phyloP scores from a whole-genome alignment of 2,329 filamentous ascomycete genomes.

The Lomentospora prolificans region DNA sequence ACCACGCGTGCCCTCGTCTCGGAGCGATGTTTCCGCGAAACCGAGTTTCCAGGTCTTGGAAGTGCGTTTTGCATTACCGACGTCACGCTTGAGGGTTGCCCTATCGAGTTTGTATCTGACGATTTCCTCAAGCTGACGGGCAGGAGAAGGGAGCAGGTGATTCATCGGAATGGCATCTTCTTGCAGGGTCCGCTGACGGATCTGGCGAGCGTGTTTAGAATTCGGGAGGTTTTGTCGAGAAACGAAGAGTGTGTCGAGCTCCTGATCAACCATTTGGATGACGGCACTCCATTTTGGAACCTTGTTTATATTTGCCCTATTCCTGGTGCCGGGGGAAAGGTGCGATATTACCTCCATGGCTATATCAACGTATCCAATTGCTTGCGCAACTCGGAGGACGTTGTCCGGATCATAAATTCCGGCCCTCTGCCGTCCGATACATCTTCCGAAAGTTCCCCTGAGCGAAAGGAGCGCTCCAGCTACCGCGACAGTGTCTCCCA shows the following conservation, averaged over 20 bases:
- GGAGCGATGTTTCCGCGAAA: constrained; percentile 19
- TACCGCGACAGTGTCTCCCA: neutral
- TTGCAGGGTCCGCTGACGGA: constrained; percentile 39
- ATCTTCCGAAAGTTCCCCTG: neutral
- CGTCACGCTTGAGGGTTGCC: constrained; percentile 37
- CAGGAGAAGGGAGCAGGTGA: constrained; percentile 34
- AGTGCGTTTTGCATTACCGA: constrained; percentile 50
- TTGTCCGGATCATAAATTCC: constrained; percentile 35
- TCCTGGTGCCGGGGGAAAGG: constrained; percentile 33
- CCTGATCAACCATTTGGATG: constrained; percentile 39
- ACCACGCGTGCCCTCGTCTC: constrained; percentile 33
- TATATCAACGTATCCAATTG: constrained; percentile 49
- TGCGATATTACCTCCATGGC: constrained; percentile 43
- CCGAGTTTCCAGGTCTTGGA: constrained; percentile 42
- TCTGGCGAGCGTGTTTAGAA: constrained; percentile 25
- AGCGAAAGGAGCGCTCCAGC: neutral
- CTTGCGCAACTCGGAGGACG: constrained; percentile 37
- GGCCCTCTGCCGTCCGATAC: constrained; percentile 2
- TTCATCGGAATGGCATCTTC: constrained; percentile 39
- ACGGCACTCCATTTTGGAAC: constrained; percentile 46
- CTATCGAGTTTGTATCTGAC: constrained; percentile 38
- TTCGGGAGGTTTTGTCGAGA: constrained; percentile 29
- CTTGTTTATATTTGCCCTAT: constrained; percentile 44
- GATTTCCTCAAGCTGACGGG: constrained; percentile 43
- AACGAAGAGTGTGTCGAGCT: constrained; percentile 38